phyloP scores from a whole-genome alignment of 2,329 filamentous ascomycete genomes.

The Periconia sp. region DNA sequence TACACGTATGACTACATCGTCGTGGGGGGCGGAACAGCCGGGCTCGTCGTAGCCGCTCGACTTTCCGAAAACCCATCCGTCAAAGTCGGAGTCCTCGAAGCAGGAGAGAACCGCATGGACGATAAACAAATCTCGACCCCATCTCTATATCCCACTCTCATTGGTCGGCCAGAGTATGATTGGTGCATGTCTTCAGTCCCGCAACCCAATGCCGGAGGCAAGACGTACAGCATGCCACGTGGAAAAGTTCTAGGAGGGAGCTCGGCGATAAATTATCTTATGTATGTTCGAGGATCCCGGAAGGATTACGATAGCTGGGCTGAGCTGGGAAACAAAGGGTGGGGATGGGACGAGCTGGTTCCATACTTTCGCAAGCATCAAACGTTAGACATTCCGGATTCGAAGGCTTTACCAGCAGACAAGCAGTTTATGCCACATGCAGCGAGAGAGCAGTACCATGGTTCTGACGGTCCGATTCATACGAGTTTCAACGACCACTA shows the following conservation, averaged over 20 bases:
- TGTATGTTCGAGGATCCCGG: slow-evolving; percentile 22
- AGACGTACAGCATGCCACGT: slow-evolving; percentile 21
- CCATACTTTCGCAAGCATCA: slow-evolving; percentile 47
- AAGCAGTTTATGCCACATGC: slow-evolving; percentile 13
- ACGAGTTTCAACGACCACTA: slow-evolving; percentile 40
- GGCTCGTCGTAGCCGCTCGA: slow-evolving; percentile 31
- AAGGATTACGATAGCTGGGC: slow-evolving; percentile 59
- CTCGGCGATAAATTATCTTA: slow-evolving; percentile 30
- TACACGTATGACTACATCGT: slow-evolving; percentile 6
- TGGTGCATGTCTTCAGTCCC: slow-evolving; percentile 35
- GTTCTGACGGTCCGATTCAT: slow-evolving; percentile 40
- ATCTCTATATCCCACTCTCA: slow-evolving; percentile 34
- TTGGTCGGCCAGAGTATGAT: slow-evolving; percentile 40
- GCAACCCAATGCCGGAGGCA: slow-evolving; percentile 28
- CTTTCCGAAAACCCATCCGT: slow-evolving; percentile 28
- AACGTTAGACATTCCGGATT: slow-evolving; percentile 39
- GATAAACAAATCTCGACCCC: slow-evolving; percentile 39
- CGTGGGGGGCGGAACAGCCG: slow-evolving; percentile 27
- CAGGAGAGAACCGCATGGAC: slow-evolving; percentile 29
- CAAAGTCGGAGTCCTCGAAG: slow-evolving; percentile 41
- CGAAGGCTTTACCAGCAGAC: slow-evolving; percentile 26
- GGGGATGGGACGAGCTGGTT: slow-evolving; percentile 59
- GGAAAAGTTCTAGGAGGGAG: slow-evolving; percentile 34
- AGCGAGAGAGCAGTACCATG: slow-evolving; percentile 42
- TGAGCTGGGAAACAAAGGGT: slow-evolving; percentile 61